phyloP scores from a whole-genome alignment of 345 rosid genomes.

The Melaleuca quinquenervia region DNA sequence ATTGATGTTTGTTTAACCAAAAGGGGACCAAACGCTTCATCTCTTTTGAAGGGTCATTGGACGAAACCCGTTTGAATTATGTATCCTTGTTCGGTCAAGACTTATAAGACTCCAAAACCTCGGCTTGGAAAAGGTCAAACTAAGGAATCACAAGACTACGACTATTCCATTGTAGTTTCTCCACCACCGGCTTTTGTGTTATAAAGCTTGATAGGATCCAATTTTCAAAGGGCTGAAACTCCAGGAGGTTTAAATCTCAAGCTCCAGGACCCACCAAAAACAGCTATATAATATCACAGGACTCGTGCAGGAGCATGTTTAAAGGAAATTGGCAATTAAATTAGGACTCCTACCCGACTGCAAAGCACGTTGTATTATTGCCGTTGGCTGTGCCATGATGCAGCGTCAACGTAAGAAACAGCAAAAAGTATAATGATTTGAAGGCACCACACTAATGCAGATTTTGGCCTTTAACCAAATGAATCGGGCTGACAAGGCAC shows the following conservation, averaged over 20 bases:
- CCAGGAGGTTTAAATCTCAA: background rate
- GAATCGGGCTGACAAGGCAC: background rate
- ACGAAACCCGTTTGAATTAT: background rate
- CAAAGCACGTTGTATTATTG: background rate
- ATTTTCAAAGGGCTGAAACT: background rate
- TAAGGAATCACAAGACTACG: background rate
- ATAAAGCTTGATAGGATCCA: background rate
- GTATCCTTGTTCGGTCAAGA: background rate
- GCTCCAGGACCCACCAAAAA: background rate
- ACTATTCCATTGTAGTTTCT: background rate
- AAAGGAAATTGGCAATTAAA: background rate
- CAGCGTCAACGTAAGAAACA: background rate
- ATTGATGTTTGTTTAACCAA: background rate
- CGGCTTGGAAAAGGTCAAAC: background rate
- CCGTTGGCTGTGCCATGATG: background rate
- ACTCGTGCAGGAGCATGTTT: background rate
- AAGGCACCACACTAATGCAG: background rate
- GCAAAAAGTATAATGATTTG: background rate
- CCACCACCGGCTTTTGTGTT: background rate
- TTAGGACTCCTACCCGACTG: background rate
- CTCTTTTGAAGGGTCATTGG: background rate
- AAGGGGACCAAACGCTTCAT: background rate
- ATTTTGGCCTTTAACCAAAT: background rate
- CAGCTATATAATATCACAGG: background rate
- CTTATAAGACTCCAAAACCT: background rate